Conservation (phyloP, 768 basidiomycete genomes). For the Termitomyces sp. region DNA sequence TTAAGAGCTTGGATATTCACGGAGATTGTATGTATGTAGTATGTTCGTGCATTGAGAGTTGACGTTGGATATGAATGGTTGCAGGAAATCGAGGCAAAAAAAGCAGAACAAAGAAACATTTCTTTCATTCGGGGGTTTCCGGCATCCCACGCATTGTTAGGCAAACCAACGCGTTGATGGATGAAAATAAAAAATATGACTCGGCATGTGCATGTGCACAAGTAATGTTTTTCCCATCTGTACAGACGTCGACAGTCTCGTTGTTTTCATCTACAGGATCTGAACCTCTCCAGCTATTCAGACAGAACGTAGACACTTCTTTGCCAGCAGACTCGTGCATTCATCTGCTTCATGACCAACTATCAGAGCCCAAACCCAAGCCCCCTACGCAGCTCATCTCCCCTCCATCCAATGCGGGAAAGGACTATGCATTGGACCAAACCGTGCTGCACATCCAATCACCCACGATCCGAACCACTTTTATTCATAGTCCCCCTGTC, state of each 20-base stretch:
- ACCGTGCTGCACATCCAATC: conserved; percentile 80
- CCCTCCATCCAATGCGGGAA: conserved; percentile 25
- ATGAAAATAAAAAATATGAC: neutral
- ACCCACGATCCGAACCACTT: conserved; percentile 66
- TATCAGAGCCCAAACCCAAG: conserved; percentile 47
- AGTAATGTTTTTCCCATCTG: conserved; percentile 51
- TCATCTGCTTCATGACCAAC: conserved; percentile 57
- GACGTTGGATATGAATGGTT: too few species aligned
- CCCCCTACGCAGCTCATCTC: conserved; percentile 44
- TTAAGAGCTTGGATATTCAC: too few species aligned
- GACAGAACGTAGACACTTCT: conserved; percentile 38
- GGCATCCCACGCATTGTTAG: neutral
- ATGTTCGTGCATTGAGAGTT: too few species aligned
- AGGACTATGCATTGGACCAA: conserved; percentile 46
- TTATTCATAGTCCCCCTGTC: conserved; percentile 56
- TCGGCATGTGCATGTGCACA: neutral
- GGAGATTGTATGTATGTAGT: too few species aligned
- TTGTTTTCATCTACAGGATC: conserved; percentile 73
- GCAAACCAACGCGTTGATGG: neutral
- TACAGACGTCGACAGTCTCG: conserved; percentile 66
- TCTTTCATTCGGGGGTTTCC: too few species aligned
- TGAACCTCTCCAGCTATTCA: conserved; percentile 59
- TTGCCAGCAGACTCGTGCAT: conserved; percentile 63
- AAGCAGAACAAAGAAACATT: too few species aligned
- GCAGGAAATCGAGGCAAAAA: too few species aligned